Evolutionary conservation across 2,329 filamentous ascomycete species (phyloP).

Genomic region (Fusarium hostae): DNA sequence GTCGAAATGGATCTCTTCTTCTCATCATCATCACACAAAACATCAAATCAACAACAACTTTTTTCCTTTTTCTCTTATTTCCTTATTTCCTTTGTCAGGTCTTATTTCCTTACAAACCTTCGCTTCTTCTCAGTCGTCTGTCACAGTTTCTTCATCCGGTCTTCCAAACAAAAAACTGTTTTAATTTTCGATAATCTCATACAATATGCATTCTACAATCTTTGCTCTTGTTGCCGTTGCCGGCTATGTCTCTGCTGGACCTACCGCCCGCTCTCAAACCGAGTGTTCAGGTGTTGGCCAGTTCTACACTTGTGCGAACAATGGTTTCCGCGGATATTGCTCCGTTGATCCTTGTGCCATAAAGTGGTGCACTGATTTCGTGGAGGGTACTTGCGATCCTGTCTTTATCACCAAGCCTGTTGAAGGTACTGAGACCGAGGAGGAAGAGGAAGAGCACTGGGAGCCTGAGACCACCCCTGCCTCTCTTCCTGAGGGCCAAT

Average conservation of each 20-base stretch:
- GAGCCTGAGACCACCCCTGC: background rate
- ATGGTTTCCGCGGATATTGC: slow-evolving; percentile 30
- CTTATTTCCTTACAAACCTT: slow-evolving; percentile 35
- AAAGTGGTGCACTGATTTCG: slow-evolving; percentile 28
- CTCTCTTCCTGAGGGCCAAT: background rate
- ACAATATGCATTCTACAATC: slow-evolving; percentile 33
- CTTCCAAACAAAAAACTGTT: slow-evolving; percentile 13
- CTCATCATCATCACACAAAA: slow-evolving; percentile 36
- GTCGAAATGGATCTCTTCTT: background rate
- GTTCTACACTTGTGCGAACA: slow-evolving; percentile 25
- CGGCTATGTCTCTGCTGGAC: slow-evolving; percentile 12
- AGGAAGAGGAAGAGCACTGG: background rate
- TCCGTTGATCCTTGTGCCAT: slow-evolving; percentile 18
- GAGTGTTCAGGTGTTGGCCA: slow-evolving; percentile 27
- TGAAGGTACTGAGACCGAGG: background rate
- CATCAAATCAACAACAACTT: slow-evolving; percentile 14
- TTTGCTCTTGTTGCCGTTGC: slow-evolving; percentile 26
- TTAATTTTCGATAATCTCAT: slow-evolving; percentile 1
- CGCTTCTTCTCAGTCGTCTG: slow-evolving; percentile 27
- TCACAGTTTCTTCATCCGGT: slow-evolving; percentile 1
- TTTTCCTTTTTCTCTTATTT: slow-evolving; percentile 6
- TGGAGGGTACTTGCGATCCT: slow-evolving; percentile 20
- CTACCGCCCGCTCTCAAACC: slow-evolving; percentile 5
- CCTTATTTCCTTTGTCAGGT: slow-evolving; percentile 36
- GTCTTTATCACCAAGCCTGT: slow-evolving; percentile 9